Base-by-base conservation (phyloP, 345 rosid species). In the Rhodamnia argentea region DNA sequence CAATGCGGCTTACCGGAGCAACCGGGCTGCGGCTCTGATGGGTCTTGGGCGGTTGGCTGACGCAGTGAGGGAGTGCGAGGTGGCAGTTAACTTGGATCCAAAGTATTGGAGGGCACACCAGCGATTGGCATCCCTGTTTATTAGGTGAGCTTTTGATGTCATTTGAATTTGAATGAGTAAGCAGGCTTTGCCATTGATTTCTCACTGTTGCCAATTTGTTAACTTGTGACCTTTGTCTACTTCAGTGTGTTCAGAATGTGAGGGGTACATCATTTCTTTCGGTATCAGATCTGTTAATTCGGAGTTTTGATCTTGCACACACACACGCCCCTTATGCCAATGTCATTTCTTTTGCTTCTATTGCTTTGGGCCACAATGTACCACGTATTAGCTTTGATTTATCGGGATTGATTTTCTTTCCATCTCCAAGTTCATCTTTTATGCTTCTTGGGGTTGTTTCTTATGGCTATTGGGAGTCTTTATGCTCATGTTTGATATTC, bases 1-100 rank as follows among this genome's bases (percentile, higher is more conserved):
- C 32, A 98, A 94, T 85, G 96, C 97, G 0, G 92, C 97, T 15
- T 98, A 91, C 75, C 87, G 92, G 90, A 92, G 97, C 89, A 97
- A 96, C 85, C 88, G 98, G 52, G 99, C 98, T 4, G 99, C 96
- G 2, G 96, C 95, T 10, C 91, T 96, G 90, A 92, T 91, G 32
- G 91, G 91, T 27, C 88, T 96, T 75, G 94, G 93, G 26, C 90
- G 93, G 89, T 53, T 98, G 83, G 94, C 86, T 2, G 98, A 96
- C 88, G 99, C 99, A 1, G 93, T 98, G 76, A 90, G 82, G 86
- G 99, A 94, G 75, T 95, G 99, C 82, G 97, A 94, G 83, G 93
- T 91, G 87, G 98, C 99, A 3, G 92, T 98, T 70, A 93, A 85
- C 83, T 86, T 98, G 94, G 96, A 98, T 90, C 98, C 98, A 29